Conservation (phyloP, 1,139 yeast genomes). For the Protomyces inundatus region DNA sequence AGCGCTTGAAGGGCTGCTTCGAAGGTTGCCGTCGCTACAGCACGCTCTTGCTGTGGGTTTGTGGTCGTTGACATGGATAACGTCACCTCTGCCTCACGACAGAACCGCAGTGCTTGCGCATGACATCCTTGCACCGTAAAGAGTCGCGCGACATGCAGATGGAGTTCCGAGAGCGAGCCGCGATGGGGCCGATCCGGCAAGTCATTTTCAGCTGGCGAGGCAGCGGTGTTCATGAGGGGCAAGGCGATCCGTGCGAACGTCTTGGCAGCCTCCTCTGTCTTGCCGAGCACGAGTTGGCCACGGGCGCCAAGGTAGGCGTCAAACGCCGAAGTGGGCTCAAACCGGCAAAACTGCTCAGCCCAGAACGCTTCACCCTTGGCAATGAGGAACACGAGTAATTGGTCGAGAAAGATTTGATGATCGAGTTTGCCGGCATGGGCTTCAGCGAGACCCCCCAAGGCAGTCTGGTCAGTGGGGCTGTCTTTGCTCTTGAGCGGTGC, state of each 20-base stretch:
- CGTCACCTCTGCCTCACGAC: constrained; percentile 4
- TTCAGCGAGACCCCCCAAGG: neutral
- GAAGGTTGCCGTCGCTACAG: neutral
- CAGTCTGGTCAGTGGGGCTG: neutral
- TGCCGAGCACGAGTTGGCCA: neutral
- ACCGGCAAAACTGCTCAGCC: constrained; percentile 1
- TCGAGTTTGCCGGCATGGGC: constrained; percentile 1
- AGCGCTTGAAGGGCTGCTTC: constrained; percentile 9
- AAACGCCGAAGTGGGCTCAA: neutral
- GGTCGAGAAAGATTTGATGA: constrained; percentile 6
- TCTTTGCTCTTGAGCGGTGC: neutral
- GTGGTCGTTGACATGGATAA: neutral
- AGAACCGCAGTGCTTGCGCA: constrained; percentile 5
- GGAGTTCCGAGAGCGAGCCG: neutral
- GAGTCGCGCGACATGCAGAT: constrained; percentile 15
- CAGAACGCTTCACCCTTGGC: neutral
- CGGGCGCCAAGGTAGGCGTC: constrained; percentile 4
- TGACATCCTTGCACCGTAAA: neutral
- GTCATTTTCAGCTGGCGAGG: neutral
- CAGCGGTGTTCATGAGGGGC: neutral
- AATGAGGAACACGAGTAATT: neutral
- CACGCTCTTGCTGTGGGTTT: neutral
- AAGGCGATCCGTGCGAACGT: constrained; percentile 5
- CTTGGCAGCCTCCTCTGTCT: neutral
- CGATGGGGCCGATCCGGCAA: neutral